These are phyloP conservation scores for Cordyceps javanica DNA, from an alignment of 2,329 filamentous ascomycete genomes.

Conservation along the genomic window DNA sequence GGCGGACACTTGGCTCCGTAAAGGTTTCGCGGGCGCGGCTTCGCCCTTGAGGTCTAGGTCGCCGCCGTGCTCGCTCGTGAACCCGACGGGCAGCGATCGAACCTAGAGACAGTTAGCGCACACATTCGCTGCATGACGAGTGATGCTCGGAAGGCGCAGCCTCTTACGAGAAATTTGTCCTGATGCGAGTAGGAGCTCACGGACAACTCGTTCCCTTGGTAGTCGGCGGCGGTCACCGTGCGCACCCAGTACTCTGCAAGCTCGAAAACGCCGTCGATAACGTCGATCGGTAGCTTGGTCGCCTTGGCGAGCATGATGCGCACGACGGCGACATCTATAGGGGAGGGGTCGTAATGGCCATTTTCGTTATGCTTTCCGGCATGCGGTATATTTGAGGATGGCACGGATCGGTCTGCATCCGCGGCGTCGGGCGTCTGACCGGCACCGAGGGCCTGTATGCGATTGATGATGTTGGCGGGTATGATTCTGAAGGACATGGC, in stretches of 20 bases:
- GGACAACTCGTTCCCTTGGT: conserved; percentile 17
- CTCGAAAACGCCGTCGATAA: conserved; percentile 52
- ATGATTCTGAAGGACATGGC: conserved; percentile 10
- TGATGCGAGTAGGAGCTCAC: neutral
- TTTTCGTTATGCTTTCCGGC: conserved; percentile 7
- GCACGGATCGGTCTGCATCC: neutral
- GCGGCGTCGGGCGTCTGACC: neutral
- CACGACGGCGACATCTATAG: conserved; percentile 43
- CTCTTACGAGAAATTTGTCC: conserved; percentile 30
- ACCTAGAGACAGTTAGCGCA: conserved; percentile 23
- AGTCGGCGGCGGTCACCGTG: conserved; percentile 31
- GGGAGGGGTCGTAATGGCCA: conserved; percentile 28
- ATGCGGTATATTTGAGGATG: neutral
- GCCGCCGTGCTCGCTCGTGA: conserved; percentile 23
- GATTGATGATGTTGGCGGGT: conserved; percentile 5
- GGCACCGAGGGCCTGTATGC: neutral
- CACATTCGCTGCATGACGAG: neutral
- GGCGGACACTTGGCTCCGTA: conserved; percentile 22
- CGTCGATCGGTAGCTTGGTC: conserved; percentile 43
- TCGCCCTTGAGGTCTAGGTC: conserved; percentile 6
- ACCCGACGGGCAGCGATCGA: conserved; percentile 33
- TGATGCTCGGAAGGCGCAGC: neutral
- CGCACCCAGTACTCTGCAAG: conserved; percentile 58
- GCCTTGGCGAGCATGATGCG: conserved; percentile 41
- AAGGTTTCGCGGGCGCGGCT: neutral